Evolutionary conservation across 352 stramenopile genomes (phyloP).

Genomic region (Phytophthora crassamura): DNA sequence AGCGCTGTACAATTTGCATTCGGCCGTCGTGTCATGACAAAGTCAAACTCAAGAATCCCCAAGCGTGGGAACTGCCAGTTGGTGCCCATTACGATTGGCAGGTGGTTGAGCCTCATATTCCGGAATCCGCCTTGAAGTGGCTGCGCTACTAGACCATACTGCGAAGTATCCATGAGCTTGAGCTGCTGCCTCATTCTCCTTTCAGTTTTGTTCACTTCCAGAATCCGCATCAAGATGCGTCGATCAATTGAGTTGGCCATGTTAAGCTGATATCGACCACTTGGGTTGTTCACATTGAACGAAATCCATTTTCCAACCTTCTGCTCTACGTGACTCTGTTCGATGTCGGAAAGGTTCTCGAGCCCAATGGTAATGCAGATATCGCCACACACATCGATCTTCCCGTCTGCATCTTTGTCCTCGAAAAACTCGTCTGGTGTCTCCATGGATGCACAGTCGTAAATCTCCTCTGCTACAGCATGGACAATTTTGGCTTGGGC

Average conservation of each 20-base stretch:
- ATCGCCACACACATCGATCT: slow-evolving; percentile 83
- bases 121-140: slow-evolving; percentile 57
- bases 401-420: slow-evolving; percentile 81
- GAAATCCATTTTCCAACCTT: slow-evolving; percentile 83
- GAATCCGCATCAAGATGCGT: slow-evolving; percentile 74
- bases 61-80: slow-evolving; percentile 71
- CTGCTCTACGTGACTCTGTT: slow-evolving; percentile 73
- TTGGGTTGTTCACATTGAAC: slow-evolving; percentile 77
- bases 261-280: slow-evolving; percentile 69
- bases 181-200: slow-evolving; percentile 56
- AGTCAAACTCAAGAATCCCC: slow-evolving; percentile 79
- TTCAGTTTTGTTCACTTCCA: slow-evolving; percentile 71
- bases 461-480: slow-evolving; percentile 41
- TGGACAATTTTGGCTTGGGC: neutral
- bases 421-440: slow-evolving; percentile 73
- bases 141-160: slow-evolving; percentile 50
- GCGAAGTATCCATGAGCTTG: slow-evolving; percentile 72
- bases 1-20: slow-evolving; percentile 66
- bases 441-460: slow-evolving; percentile 68
- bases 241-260: slow-evolving; percentile 76
- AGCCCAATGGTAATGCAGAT: slow-evolving; percentile 82
- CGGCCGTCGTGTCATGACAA: slow-evolving; percentile 64
- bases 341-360: slow-evolving; percentile 63
- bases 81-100: slow-evolving; percentile 55
- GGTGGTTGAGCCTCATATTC: slow-evolving; percentile 68